Evolutionary conservation across 2,329 filamentous ascomycete genomes (phyloP).

Genomic region (Cladophialophora chaetospira): DNA sequence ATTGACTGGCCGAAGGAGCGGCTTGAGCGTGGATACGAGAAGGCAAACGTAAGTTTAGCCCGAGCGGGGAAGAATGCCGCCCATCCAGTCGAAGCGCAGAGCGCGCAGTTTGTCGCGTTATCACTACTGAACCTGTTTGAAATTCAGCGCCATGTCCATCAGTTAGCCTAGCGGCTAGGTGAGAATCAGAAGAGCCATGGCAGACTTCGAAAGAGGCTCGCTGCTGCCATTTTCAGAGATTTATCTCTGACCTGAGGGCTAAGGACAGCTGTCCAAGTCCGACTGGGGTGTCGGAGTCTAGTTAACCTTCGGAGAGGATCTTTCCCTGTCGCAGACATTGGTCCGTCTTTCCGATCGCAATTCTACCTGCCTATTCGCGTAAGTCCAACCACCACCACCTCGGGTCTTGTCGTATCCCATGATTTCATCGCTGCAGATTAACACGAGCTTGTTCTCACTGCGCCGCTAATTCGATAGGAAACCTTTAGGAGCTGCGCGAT

Average conservation of each 20-base stretch:
- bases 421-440: constrained; percentile 13
- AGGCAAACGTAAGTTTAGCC: neutral
- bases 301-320: no score
- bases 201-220: no score
- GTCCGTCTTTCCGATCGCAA: neutral
- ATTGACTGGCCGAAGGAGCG: neutral
- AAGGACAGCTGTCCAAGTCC: no score
- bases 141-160: no score
- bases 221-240: no score
- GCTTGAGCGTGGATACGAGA: neutral
- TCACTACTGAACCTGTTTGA: no score
- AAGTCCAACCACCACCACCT: neutral
- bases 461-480: neutral
- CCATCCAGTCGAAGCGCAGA: neutral
- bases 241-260: no score
- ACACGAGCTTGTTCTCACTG: neutral
- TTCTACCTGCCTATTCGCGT: neutral
- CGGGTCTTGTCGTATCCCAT: constrained; percentile 4
- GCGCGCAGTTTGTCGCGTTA: no score
- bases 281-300: no score
- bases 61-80: neutral
- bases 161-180: no score
- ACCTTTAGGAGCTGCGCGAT: neutral
- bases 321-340: neutral
- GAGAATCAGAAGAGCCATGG: no score